Base-by-base conservation (phyloP, 192 early-diverging fungal species). In the Radiomyces spectabilis region DNA sequence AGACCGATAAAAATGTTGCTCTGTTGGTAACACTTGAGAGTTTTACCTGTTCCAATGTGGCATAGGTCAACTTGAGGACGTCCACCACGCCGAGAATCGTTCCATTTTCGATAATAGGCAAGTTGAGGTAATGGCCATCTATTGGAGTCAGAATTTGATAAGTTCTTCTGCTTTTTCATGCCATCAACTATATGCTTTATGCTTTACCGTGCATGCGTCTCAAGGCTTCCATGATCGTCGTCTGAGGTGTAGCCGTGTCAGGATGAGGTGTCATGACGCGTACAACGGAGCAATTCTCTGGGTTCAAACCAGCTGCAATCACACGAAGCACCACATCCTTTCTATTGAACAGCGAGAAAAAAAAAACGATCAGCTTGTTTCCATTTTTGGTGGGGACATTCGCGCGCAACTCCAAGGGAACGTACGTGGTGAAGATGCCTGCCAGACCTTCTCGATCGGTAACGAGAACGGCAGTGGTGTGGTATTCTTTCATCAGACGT, bases 261-360 rank as follows among this genome's bases (percentile, higher is more conserved):
- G 88, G 88, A 46, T 87, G 80, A 45, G 86, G 88, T 1, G 88
- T 91, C 95, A 98, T 98, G 24, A 98, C 95, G 39, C 95, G 87
- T 16, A 96, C 88, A 15, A 95, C 92, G 15, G 90, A 88, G 49
- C 90, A 93, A 12, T 79, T 87, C 43, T 75, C 76, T 15, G 95
- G 91, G 40, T 94, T 86, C 52, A 95, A 66, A 13, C 85, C 81
- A 29, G 84, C 85, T 9, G 89, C 89, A 53, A 91, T 83, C 22
- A 91, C 89, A 49, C 89, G 74, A 51, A 91, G 76, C 22, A 91
- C 89, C 58, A 91, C 78, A 66, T 91, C 89, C 58, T 90, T 86
- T 61, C 78, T 83, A 41, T 76, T 84, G 59, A 81, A 84, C 0
- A 27, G 18, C 0, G 13, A 49, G 3, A 2, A 49, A 19, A 35